Percentiles rank a stretch among this genome's conserved stretches.
phyloP scores from a whole-genome alignment of 805 yeast genomes.

The Lipomyces yamadae region DNA sequence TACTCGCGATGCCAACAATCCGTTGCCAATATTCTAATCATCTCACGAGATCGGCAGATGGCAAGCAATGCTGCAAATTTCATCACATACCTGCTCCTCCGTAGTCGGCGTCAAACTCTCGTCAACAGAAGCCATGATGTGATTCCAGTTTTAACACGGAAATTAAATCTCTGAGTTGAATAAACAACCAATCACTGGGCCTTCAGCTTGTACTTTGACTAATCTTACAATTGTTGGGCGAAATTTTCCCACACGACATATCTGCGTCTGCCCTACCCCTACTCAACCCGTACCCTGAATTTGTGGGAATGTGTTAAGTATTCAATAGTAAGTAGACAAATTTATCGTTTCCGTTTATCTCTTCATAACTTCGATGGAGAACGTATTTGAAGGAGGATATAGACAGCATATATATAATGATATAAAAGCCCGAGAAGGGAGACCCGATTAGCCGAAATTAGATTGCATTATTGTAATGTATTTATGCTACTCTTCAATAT shows the following conservation, averaged over 20 bases:
- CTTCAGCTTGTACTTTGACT: neutral
- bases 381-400: too few species aligned
- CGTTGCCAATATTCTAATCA: too few species aligned
- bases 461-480: too few species aligned
- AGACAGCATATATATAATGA: too few species aligned
- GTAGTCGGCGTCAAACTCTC: slow-evolving; percentile 29
- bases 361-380: too few species aligned
- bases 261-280: neutral
- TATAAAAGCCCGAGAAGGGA: too few species aligned
- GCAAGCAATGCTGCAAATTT: neutral
- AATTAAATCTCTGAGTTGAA: neutral
- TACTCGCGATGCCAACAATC: neutral
- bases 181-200: neutral
- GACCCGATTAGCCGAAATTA: too few species aligned
- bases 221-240: neutral
- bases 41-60: neutral
- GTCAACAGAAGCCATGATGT: slow-evolving; percentile 31
- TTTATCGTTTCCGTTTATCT: too few species aligned
- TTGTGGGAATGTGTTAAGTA: too few species aligned
- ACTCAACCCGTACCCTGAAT: neutral
- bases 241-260: neutral
- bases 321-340: too few species aligned
- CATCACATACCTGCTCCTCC: slow-evolving; percentile 30
- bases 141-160: neutral
- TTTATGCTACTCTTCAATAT: too few species aligned